Percentiles rank a stretch among this genome's conserved stretches.
These are phyloP conservation scores for Daldinia caldariorum DNA, from an alignment of 495 filamentous ascomycete genomes.

Conservation along the genomic window DNA sequence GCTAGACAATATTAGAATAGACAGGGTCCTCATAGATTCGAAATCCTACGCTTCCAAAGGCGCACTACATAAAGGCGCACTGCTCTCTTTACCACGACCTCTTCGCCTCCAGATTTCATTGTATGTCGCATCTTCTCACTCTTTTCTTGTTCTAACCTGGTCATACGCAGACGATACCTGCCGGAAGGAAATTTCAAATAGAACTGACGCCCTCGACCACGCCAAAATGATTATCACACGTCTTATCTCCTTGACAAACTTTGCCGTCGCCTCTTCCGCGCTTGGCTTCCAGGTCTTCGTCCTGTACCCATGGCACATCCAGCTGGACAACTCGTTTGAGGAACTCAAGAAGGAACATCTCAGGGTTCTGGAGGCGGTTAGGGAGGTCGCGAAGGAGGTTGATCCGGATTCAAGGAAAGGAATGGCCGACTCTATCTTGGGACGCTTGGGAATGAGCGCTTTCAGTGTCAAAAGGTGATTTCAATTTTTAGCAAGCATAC, in stretches of 20 bases:
- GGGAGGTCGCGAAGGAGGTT: constrained; percentile 48
- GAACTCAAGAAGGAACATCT: constrained; percentile 65
- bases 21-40: constrained; percentile 14
- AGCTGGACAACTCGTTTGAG: constrained; percentile 69
- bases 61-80: constrained; percentile 30
- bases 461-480: constrained; percentile 45
- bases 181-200: constrained; percentile 20
- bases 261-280: constrained; percentile 67
- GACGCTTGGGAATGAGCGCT: constrained; percentile 41
- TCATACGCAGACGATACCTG: constrained; percentile 21
- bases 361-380: constrained; percentile 47
- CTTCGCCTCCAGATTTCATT: constrained; percentile 22
- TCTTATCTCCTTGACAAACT: constrained; percentile 68
- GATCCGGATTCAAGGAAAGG: constrained; percentile 43
- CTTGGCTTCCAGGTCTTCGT: constrained; percentile 71
- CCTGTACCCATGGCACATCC: constrained; percentile 72
- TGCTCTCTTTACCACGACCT: constrained; percentile 36
- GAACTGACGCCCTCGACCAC: constrained; percentile 20
- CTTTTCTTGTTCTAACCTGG: constrained; percentile 23
- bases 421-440: constrained; percentile 41
- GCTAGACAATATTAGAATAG: constrained; percentile 24
- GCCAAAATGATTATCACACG: constrained; percentile 55
- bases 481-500: constrained; percentile 45
- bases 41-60: constrained; percentile 31
- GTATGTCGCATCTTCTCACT: constrained; percentile 21